Percentiles rank a stretch among this genome's conserved stretches.
Evolutionary conservation across 2,329 filamentous ascomycete species (phyloP).

Genomic region (Trichophyton schoenleinii): DNA sequence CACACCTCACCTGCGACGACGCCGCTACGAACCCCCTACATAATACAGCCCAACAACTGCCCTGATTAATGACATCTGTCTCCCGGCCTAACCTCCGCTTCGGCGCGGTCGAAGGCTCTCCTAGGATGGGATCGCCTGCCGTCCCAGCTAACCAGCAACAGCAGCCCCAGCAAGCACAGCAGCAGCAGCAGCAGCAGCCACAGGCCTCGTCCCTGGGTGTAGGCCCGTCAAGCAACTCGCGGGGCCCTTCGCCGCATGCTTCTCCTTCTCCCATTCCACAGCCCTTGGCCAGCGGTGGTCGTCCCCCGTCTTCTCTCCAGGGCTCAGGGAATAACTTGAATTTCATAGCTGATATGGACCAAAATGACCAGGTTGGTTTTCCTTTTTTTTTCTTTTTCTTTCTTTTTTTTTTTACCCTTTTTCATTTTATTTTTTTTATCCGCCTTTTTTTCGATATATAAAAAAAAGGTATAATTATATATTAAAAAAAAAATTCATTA

Average conservation of each 20-base stretch:
- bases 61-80: slow-evolving; percentile 51
- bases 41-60: slow-evolving; percentile 13
- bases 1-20: slow-evolving; percentile 1
- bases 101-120: slow-evolving; percentile 35
- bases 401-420: slow-evolving; percentile 2
- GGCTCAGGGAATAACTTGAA: slow-evolving; percentile 57
- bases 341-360: slow-evolving; percentile 70
- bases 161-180: too few relatives aligned
- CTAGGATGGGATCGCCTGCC: slow-evolving; percentile 50
- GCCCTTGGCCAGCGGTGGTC: slow-evolving; percentile 66
- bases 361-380: slow-evolving; percentile 43
- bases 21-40: too few relatives aligned
- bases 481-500: too few relatives aligned
- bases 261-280: slow-evolving; percentile 91
- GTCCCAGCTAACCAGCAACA: slow-evolving; percentile 30
- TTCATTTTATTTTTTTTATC: neutral
- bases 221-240: slow-evolving; percentile 54
- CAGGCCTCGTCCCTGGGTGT: slow-evolving; percentile 30
- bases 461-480: too few relatives aligned
- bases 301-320: slow-evolving; percentile 64
- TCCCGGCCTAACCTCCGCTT: slow-evolving; percentile 43
- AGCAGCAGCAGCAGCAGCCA: slow-evolving; percentile 7
- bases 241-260: slow-evolving; percentile 68
- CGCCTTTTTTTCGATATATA: neutral
- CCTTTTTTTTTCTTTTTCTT: neutral